Base-by-base conservation (phyloP, 2,329 filamentous ascomycete species). In the Stachybotrys echinatus region DNA sequence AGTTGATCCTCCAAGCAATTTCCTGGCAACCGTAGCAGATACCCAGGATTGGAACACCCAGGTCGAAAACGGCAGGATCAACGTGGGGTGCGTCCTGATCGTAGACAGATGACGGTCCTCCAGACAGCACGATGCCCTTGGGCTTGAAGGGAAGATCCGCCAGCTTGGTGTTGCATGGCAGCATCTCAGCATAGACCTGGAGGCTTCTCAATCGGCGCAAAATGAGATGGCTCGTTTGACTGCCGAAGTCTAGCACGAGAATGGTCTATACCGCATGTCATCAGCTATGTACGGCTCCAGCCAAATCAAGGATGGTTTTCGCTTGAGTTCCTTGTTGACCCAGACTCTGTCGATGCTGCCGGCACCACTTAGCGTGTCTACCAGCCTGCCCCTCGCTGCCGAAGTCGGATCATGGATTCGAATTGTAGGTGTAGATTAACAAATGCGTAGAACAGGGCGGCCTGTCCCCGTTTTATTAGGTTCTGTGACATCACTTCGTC, bases 101-200 rank as follows among this genome's bases (percentile, higher is more conserved):
- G 23, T 20, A 12, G 27, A 50, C 27, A 14, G 27, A 34, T 39
- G 23, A 46, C 23, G 42, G 39, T 40, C 49, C 49, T 39, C 49
- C 49, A 19, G 20, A 34, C 8, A 61, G 50, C 49, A 92, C 85
- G 55, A 95, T 81, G 58, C 89, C 90, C 65, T 86, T 88, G 22
- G 90, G 90, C 61, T 81, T 89, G 74, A 81, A 95, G 43, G 75
- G 65, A 23, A 95, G 77, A 52, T 94, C 88, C 6, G 81, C 74
- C 20, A 95, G 71, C 74, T 92, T 92, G 59, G 87, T 84, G 48
- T 85, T 94, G 71, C 90, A 95, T 23, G 89, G 88, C 40, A 95
- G 81, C 85, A 95, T 88, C 73, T 96, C 90, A 54, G 83, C 84
- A 75, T 89, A 95, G 22, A 59, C 51, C 45, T 23, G 18, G 43